Evolutionary conservation across 257 asterid genomes (phyloP).

Genomic region (Jacaranda copaia): DNA sequence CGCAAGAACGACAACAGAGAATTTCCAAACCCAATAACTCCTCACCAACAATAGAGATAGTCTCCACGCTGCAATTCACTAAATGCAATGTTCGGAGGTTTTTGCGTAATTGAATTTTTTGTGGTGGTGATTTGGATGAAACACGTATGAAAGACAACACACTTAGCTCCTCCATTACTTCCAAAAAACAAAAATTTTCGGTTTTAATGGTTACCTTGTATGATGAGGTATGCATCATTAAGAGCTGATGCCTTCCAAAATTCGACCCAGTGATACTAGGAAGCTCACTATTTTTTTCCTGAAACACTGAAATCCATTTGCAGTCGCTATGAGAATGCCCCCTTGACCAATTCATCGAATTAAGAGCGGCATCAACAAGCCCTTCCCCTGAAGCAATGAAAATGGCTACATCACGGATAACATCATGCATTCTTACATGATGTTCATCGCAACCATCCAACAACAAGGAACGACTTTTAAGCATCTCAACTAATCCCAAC

Average conservation of each 20-base stretch:
- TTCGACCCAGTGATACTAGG: not conserved
- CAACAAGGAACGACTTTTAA: not conserved
- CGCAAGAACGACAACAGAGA: not conserved
- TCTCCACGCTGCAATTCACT: not conserved
- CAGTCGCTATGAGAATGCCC: not conserved
- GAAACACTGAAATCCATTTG: constrained; percentile 1
- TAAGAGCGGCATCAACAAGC: too few relatives aligned
- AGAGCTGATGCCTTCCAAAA: constrained; percentile 6
- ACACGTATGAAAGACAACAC: not conserved
- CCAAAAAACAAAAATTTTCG: not conserved
- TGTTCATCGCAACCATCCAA: not conserved
- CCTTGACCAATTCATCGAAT: not conserved
- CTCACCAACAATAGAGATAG: not conserved
- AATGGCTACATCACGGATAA: constrained; percentile 12
- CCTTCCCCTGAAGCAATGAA: not conserved
- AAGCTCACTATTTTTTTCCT: not conserved
- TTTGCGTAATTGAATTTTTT: not conserved
- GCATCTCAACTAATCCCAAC: not conserved
- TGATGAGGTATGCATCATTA: not conserved
- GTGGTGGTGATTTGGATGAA: not conserved
- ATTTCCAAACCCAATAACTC: constrained; percentile 12
- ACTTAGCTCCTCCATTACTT: not conserved
- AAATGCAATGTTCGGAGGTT: constrained; percentile 4
- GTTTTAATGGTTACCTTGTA: too few relatives aligned
- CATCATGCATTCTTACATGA: constrained; percentile 20